A percentile compares a stretch with the other conserved stretches of the same genome.
These are phyloP conservation scores for Puccinia coronata DNA, from an alignment of 1,284 basidiomycete genomes.

Conservation along the genomic window DNA sequence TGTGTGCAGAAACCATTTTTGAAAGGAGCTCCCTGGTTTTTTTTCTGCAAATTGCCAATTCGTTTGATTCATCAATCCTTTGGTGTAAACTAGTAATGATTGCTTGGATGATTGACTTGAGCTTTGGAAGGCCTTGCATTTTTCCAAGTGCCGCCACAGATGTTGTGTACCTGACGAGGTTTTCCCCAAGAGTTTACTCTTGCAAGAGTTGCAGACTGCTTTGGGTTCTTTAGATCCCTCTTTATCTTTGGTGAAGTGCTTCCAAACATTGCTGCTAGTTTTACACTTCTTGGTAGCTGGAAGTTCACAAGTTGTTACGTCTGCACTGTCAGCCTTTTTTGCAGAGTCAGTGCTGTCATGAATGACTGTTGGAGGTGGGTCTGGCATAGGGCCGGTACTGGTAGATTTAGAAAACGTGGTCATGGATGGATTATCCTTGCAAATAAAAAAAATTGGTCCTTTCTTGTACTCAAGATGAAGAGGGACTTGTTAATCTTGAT, in stretches of 20 bases:
- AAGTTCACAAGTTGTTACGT: not conserved
- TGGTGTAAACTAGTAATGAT: not conserved
- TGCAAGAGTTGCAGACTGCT: not conserved
- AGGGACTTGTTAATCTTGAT: too few species aligned
- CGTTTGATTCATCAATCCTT: not conserved
- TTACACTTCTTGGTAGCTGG: too few species aligned
- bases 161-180: not conserved
- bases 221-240: not conserved
- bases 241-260: not conserved
- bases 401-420: too few species aligned
- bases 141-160: not conserved
- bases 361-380: too few species aligned
- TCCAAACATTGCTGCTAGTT: not conserved
- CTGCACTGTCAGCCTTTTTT: not conserved
- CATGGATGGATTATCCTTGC: too few species aligned
- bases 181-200: not conserved
- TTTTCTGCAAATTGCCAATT: not conserved
- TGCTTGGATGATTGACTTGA: not conserved
- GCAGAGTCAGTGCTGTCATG: too few species aligned
- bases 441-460: too few species aligned
- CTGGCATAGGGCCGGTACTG: too few species aligned
- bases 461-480: too few species aligned
- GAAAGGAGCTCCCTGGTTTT: not conserved
- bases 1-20: not conserved
- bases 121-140: not conserved